phyloP scores from a whole-genome alignment of 768 basidiomycete genomes.

The Cyclocybe cylindracea region DNA sequence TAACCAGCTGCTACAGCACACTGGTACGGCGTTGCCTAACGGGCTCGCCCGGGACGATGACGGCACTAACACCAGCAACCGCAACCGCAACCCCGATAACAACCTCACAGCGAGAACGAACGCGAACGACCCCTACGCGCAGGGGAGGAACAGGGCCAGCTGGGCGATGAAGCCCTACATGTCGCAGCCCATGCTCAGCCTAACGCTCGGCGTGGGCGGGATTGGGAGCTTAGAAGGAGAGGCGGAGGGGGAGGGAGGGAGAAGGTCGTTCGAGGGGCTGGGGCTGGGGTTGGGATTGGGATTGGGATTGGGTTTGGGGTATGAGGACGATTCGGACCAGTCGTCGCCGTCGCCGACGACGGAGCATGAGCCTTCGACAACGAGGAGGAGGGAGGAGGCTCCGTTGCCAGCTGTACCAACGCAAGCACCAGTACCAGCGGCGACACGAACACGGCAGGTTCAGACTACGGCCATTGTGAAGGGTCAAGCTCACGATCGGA shows the following conservation, averaged over 20 bases:
- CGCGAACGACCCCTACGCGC: slow-evolving; percentile 16
- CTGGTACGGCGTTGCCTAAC: no score
- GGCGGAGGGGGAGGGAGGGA: neutral
- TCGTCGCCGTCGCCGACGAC: slow-evolving; percentile 9
- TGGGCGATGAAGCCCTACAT: slow-evolving; percentile 41
- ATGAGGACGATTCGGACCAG: slow-evolving; percentile 21
- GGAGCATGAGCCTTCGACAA: neutral
- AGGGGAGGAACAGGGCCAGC: slow-evolving; percentile 2
- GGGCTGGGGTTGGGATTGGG: no score
- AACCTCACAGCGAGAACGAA: no score
- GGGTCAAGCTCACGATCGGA: neutral
- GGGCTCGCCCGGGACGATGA: slow-evolving; percentile 12
- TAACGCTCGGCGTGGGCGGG: slow-evolving; percentile 6
- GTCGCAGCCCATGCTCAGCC: slow-evolving; percentile 43
- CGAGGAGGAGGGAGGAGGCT: neutral
- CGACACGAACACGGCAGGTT: no score
- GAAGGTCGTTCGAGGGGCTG: no score
- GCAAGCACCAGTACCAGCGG: no score
- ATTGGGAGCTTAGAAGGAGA: no score
- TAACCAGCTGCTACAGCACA: neutral
- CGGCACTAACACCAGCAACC: no score
- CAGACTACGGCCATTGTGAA: no score
- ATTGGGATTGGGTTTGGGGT: no score
- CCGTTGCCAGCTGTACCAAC: no score
- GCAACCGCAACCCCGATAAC: no score